Evolutionary conservation across 2,329 filamentous ascomycete genomes (phyloP).

Genomic region (Pestalotiopsis sp.): DNA sequence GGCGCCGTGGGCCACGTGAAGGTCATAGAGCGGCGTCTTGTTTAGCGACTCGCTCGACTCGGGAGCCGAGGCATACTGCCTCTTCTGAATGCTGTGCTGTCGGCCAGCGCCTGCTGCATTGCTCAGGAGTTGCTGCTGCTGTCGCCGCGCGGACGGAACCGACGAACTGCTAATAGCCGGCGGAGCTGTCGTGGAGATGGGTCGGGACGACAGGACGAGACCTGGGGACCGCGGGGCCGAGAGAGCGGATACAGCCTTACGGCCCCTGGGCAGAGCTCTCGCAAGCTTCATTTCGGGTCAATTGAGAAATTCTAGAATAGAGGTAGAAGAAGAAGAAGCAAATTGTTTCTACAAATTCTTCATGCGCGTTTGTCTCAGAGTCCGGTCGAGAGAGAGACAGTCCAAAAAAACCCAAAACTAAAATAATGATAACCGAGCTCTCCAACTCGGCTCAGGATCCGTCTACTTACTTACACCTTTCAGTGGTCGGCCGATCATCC

Average conservation of each 20-base stretch:
- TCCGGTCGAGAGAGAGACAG: not conserved
- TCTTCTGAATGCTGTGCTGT: not conserved
- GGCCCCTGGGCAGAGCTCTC: slow-evolving; percentile 8
- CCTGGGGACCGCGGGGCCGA: slow-evolving; percentile 3
- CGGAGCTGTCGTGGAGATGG: slow-evolving; percentile 1
- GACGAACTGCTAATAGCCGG: not conserved
- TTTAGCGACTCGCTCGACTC: slow-evolving; percentile 33
- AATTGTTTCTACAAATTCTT: not conserved
- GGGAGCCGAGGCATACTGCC: slow-evolving; percentile 24
- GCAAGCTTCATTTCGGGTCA: slow-evolving; percentile 23
- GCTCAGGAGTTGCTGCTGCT: not conserved
- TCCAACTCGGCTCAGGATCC: not conserved
- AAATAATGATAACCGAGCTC: not conserved
- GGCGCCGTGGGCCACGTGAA: slow-evolving; percentile 76
- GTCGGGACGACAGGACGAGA: slow-evolving; percentile 3
- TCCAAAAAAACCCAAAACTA: not conserved
- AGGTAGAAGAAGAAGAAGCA: not conserved
- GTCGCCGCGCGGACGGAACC: not conserved
- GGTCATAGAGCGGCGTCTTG: slow-evolving; percentile 76
- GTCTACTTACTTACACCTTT: not conserved
- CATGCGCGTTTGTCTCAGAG: not conserved
- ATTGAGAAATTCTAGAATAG: slow-evolving; percentile 11
- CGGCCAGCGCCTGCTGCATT: not conserved
- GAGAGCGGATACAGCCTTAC: slow-evolving; percentile 1
- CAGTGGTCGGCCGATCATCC: not conserved